Evolutionary conservation across 345 rosid genomes (phyloP).

Genomic region (Sonneratia caseolaris): DNA sequence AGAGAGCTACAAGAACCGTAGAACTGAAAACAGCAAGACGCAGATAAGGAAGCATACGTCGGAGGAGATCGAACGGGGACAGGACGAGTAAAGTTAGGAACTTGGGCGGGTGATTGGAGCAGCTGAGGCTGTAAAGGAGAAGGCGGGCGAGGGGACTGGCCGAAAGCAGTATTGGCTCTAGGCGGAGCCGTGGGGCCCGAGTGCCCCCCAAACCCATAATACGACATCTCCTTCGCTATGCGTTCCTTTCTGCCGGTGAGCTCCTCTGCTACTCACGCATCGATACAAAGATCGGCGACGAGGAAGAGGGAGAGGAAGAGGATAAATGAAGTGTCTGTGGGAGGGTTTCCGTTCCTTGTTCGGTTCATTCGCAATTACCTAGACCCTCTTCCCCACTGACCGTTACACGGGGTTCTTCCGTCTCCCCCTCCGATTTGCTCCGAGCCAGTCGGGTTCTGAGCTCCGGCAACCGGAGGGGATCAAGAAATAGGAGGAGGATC

Average conservation of each 20-base stretch:
- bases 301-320: neutral
- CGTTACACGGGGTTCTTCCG: neutral
- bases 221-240: neutral
- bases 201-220: slow-evolving; percentile 31
- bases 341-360: neutral
- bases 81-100: neutral
- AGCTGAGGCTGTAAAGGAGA: slow-evolving; percentile 13
- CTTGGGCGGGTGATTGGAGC: slow-evolving; percentile 18
- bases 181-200: slow-evolving; percentile 34
- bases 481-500: neutral
- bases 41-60: slow-evolving; percentile 2
- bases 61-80: slow-evolving; percentile 4
- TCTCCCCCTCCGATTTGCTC: neutral
- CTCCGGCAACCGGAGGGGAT: neutral
- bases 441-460: neutral
- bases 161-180: slow-evolving; percentile 15
- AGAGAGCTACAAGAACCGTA: neutral
- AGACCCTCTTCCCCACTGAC: neutral
- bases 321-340: neutral
- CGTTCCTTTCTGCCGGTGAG: neutral
- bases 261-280: neutral
- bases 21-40: neutral
- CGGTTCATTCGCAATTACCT: neutral
- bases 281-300: neutral
- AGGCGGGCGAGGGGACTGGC: slow-evolving; percentile 21